Evolutionary conservation across 2,329 filamentous ascomycete genomes (phyloP).

Genomic region (Phyllosticta citrichinensis): DNA sequence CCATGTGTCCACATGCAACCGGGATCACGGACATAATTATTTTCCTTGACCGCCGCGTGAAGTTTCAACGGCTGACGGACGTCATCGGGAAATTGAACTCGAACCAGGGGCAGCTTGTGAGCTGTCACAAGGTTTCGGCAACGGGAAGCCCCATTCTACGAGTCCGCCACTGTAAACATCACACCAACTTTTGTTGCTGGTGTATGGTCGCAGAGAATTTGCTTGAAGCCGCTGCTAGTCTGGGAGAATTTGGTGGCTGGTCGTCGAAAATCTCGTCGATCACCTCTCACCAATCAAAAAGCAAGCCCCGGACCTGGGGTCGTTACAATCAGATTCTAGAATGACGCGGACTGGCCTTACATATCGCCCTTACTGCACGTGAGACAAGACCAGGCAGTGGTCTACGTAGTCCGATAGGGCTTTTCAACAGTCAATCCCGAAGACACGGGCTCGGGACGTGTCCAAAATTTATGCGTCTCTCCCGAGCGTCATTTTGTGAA

Average conservation of each 20-base stretch:
- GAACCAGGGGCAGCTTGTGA: background rate
- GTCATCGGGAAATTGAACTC: background rate
- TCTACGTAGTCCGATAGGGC: conserved; percentile 14
- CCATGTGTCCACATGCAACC: background rate
- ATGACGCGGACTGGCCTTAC: background rate
- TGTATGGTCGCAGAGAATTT: background rate
- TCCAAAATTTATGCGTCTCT: background rate
- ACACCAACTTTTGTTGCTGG: background rate
- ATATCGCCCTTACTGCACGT: background rate
- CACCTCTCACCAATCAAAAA: background rate
- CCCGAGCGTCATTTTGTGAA: background rate
- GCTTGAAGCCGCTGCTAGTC: background rate
- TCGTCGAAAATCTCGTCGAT: background rate
- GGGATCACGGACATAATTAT: background rate
- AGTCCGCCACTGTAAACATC: background rate
- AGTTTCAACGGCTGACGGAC: background rate
- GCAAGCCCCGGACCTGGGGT: background rate
- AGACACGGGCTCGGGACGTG: conserved; percentile 25
- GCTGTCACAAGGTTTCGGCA: background rate
- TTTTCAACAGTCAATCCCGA: conserved; percentile 18
- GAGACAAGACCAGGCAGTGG: background rate
- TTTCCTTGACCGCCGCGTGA: background rate
- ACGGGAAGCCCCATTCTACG: background rate
- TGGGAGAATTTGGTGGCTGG: background rate
- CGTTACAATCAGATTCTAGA: background rate